Evolutionary conservation across 2,329 filamentous ascomycete species (phyloP).

Genomic region (Aplosporella prunicola): DNA sequence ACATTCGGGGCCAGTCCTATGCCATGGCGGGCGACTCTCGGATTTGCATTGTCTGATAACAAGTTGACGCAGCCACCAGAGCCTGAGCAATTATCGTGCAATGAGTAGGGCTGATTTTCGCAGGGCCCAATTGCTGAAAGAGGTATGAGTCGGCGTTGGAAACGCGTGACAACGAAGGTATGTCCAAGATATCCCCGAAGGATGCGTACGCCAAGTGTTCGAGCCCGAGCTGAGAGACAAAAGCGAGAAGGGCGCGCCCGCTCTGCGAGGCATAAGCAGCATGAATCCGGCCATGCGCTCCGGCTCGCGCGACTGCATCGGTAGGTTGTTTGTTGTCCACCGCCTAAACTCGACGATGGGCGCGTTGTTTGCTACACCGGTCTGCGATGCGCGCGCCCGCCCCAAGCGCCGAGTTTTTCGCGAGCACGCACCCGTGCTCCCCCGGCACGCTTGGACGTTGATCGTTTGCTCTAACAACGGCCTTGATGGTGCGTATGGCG

Average conservation of each 20-base stretch:
- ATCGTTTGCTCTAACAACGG: no score
- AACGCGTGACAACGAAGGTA: background rate
- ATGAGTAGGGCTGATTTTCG: background rate
- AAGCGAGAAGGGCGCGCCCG: slow-evolving; percentile 1
- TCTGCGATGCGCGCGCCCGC: no score
- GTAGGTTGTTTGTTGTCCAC: no score
- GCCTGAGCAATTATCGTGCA: background rate
- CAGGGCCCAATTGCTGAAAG: slow-evolving; percentile 1
- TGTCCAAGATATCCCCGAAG: slow-evolving; percentile 10
- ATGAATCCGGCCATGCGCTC: no score
- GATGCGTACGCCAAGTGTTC: slow-evolving; percentile 2
- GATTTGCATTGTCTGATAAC: background rate
- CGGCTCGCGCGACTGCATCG: slow-evolving; percentile 7
- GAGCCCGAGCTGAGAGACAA: slow-evolving; percentile 2
- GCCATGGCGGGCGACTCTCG: slow-evolving; percentile 6
- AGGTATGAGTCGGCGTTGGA: slow-evolving; percentile 4
- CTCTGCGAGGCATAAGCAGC: no score
- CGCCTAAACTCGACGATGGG: no score
- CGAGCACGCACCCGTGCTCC: background rate
- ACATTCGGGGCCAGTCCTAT: background rate
- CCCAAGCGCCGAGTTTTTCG: slow-evolving; percentile 8
- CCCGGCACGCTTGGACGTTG: background rate
- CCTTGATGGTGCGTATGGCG: no score
- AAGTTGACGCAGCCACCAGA: slow-evolving; percentile 5
- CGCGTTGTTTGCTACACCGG: no score